Percentiles rank a stretch among this genome's conserved stretches.
Conservation (phyloP, 257 asterid species). For the Solanum neorickii region DNA sequence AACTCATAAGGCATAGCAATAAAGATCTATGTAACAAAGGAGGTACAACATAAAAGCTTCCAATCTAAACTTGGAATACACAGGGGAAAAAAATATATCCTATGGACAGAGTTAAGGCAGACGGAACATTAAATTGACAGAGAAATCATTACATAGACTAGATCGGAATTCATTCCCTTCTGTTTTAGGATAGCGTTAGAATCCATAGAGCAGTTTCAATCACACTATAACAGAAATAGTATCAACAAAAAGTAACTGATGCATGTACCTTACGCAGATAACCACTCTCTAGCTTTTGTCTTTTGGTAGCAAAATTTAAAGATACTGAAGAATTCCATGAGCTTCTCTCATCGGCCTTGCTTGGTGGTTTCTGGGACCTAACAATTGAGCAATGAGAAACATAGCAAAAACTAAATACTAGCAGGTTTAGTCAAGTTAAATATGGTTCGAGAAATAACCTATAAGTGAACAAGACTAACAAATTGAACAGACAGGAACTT, state of each 20-base stretch:
- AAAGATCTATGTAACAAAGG: not conserved
- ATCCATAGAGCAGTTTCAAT: not conserved
- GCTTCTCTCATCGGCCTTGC: not conserved
- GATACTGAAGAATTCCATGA: not conserved
- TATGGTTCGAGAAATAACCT: not conserved
- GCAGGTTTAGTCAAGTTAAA: not conserved
- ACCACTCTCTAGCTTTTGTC: constrained; percentile 5
- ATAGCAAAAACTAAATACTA: not conserved
- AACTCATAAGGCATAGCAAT: not conserved
- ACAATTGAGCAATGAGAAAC: not conserved
- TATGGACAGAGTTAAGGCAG: not conserved
- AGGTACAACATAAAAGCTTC: not conserved
- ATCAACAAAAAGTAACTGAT: not conserved
- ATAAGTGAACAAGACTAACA: not conserved
- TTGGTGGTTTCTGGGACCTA: not conserved
- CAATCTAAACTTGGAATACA: not conserved
- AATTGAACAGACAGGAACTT: not conserved
- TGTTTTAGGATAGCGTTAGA: not conserved
- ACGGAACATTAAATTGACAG: not conserved
- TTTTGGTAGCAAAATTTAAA: not conserved
- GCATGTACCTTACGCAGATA: not conserved
- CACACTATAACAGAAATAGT: not conserved
- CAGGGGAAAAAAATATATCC: not conserved
- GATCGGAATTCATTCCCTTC: not conserved
- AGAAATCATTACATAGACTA: not conserved